phyloP scores from a whole-genome alignment of 2,329 filamentous ascomycete species.

The Pyrenophora tritici-repentis region DNA sequence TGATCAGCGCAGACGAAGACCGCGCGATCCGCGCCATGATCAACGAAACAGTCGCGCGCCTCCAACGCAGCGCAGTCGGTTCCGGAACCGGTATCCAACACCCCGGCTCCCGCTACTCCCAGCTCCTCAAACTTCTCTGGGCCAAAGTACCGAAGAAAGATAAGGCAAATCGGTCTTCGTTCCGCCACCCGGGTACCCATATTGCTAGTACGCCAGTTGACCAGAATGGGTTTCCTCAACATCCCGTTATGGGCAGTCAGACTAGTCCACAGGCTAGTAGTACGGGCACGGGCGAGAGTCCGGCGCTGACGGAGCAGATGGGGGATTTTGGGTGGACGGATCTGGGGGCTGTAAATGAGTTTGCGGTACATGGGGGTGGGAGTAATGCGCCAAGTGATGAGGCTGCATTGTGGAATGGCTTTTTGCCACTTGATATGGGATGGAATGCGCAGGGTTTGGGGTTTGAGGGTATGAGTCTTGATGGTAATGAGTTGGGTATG shows the following conservation, averaged over 20 bases:
- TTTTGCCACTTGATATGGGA: slow-evolving; percentile 47
- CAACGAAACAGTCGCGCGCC: slow-evolving; percentile 51
- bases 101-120: slow-evolving; percentile 54
- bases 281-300: slow-evolving; percentile 46
- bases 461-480: slow-evolving; percentile 39
- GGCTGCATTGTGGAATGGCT: slow-evolving; percentile 42
- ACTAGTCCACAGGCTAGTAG: slow-evolving; percentile 47
- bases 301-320: slow-evolving; percentile 53
- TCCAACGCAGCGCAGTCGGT: slow-evolving; percentile 51
- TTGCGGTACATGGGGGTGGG: slow-evolving; percentile 52
- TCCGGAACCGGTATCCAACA: slow-evolving; percentile 48
- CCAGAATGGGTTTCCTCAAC: slow-evolving; percentile 28
- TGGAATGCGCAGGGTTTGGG: slow-evolving; percentile 40
- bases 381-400: slow-evolving; percentile 33
- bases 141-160: slow-evolving; percentile 51
- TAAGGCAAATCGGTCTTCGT: slow-evolving; percentile 30
- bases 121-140: slow-evolving; percentile 55
- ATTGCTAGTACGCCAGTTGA: slow-evolving; percentile 35
- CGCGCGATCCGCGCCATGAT: slow-evolving; percentile 54
- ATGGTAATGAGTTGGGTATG: slow-evolving; percentile 36
- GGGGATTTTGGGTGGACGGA: slow-evolving; percentile 58
- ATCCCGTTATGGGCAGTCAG: slow-evolving; percentile 15
- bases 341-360: slow-evolving; percentile 54
- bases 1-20: slow-evolving; percentile 55
- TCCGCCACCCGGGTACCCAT: slow-evolving; percentile 41